Base-by-base conservation (phyloP, 768 basidiomycete species). In the Suillus bovinus region DNA sequence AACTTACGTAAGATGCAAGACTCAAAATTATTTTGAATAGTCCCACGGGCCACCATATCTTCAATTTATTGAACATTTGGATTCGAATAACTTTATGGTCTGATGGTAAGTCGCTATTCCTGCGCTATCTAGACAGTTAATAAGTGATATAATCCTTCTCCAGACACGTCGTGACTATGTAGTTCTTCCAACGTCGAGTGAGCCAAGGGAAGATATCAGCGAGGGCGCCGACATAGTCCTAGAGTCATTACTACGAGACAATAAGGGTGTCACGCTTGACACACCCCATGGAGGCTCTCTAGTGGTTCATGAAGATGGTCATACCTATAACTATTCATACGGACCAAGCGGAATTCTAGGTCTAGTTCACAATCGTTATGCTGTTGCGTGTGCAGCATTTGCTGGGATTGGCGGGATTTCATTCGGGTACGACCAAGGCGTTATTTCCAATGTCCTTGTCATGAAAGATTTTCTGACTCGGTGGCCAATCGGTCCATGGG, bases 341-440 rank as follows among this genome's bases (percentile, higher is more conserved):
- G 91, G 91, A 7, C 89, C 90, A 1, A 76, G 74, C n/a, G 90
- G 91, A 1, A 66, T 91, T 11, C 67, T 78, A 3, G 91, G 91
- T 11, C 78, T 93, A 17, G 69, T 81, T 52, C 82, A 81, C 64
- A 93, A 91, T 70, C 81, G 79, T 61, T 90, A 87, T 66, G 83
- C 86, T 5, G 73, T 88, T 9, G 75, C 85, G 2, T 92, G 90
- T 63, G 89, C 87, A 5, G 76, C 88, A 54, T 91, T 92, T 65
- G 91, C 88, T 0, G 89, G 87, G 11, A 83, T 93, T 67, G 91
- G 91, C 1, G 90, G 90, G 0, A 70, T 92, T 61, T 85, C 88
- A 16, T 93, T 93, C 72, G 91, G 91, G 10, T 93, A 93, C 69
- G 91, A 92, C 68, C 91, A 93, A 69, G 91, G 91, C 41, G 91